Percentiles rank a stretch among this genome's conserved stretches.
Evolutionary conservation across 2,329 filamentous ascomycete species (phyloP).

Genomic region (Apiospora kogelbergensis): DNA sequence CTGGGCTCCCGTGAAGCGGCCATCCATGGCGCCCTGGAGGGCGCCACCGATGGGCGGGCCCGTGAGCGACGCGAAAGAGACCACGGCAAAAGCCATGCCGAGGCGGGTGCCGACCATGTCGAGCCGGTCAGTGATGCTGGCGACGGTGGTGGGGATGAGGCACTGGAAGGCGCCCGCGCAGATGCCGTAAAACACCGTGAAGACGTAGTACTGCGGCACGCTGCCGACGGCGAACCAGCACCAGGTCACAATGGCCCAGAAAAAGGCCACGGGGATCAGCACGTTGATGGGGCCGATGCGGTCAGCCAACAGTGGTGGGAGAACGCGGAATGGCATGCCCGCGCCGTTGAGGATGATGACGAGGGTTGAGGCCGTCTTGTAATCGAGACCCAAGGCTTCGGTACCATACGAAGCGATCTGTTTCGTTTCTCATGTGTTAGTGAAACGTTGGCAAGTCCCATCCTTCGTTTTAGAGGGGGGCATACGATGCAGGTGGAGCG

Average conservation of each 20-base stretch:
- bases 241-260: constrained; percentile 33
- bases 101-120: constrained; percentile 39
- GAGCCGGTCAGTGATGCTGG: constrained; percentile 38
- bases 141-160: constrained; percentile 38
- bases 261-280: constrained; percentile 26
- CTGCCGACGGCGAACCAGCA: constrained; percentile 38
- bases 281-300: constrained; percentile 37
- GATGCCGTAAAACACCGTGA: constrained; percentile 35
- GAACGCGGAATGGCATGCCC: constrained; percentile 37
- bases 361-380: constrained; percentile 33
- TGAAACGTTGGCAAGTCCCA: background rate
- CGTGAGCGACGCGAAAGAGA: constrained; percentile 37
- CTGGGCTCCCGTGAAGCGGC: constrained; percentile 29
- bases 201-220: constrained; percentile 35
- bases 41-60: constrained; percentile 41
- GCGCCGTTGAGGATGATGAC: constrained; percentile 41
- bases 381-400: constrained; percentile 34
- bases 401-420: constrained; percentile 35
- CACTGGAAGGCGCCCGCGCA: constrained; percentile 38
- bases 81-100: constrained; percentile 41
- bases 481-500: background rate
- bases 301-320: constrained; percentile 37
- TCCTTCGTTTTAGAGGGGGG: background rate
- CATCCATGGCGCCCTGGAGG: constrained; percentile 27
- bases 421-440: background rate